Base-by-base conservation (phyloP, 441 rosid species). In the Populus hybrid region DNA sequence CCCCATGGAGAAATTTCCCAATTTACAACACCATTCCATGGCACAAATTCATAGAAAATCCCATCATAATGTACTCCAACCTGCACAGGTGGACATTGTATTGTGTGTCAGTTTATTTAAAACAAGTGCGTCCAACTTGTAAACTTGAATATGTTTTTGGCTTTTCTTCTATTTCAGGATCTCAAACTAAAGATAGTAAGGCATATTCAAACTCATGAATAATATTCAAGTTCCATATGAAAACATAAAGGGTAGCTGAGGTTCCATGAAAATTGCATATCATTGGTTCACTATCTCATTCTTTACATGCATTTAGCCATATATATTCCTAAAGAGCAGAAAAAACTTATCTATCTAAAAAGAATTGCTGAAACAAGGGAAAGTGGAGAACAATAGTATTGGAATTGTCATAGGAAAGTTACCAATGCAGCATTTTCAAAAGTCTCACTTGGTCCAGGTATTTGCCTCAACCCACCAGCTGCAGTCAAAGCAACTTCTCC, bases 381-480 rank as follows among this genome's bases (percentile, higher is more conserved):
- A 77, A 36, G 72, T 61, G 66, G 42, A 26, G 40, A 23, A 34
- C 30, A 40, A 24, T 21, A n/a, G 21, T 61, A 26, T 11, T 67
- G 67, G 35, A 38, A 46, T 57, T 64, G 38, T 18, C 34, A 28
- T 61, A 71, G 53, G 50, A 77, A 79, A 85, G 70, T 35, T 90
- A 95, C 97, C 94, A 96, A 79, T 12, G 98, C 99, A 75, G 99
- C 98, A 86, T 90, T 92, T 86, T 96, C 99, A 84, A 34, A 94
- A 66, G 85, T 89, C 59, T 88, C 92, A n/a, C 83, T 80, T 75
- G 87, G 83, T 81, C 98, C 97, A 6, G 98, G 95, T 77, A 96
- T 84, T 82, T 88, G 91, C 89, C 98, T 91, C 91, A 94, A 77
- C 50, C 97, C 99, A 59, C 97, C 98, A 85, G 74, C 99, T 71